These are phyloP conservation scores for Aspergillus tamarii DNA, from an alignment of 2,329 filamentous ascomycete genomes.

Conservation along the genomic window DNA sequence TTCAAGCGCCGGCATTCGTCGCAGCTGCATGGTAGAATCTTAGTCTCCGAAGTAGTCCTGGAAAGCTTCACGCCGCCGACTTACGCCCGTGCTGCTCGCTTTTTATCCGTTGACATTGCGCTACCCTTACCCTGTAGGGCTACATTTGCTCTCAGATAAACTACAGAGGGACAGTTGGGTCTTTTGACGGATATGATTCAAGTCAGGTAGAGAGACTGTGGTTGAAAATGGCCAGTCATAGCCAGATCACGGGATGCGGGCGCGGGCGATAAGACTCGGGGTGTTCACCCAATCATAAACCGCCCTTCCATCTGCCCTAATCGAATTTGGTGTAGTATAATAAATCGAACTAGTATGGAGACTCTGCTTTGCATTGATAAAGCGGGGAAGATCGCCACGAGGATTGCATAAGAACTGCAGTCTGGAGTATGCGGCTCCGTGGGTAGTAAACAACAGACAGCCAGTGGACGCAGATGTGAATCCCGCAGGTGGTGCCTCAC, in stretches of 20 bases:
- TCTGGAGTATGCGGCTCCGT: not conserved
- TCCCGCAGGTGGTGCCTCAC: too few relatives aligned
- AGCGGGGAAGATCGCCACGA: not conserved
- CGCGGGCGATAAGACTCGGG: not conserved
- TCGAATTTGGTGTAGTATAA: not conserved
- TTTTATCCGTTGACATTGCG: not conserved
- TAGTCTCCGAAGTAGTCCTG: not conserved
- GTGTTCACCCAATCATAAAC: not conserved
- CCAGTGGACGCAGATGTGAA: too few relatives aligned
- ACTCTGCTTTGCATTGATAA: not conserved
- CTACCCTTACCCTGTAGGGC: not conserved
- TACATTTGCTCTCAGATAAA: not conserved
- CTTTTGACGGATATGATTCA: not conserved
- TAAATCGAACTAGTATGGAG: not conserved
- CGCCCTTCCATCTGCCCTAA: not conserved
- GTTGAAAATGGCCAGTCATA: not conserved
- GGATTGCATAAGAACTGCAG: not conserved
- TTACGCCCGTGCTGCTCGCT: slow-evolving; percentile 12
- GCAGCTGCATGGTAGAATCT: not conserved
- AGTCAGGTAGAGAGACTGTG: not conserved
- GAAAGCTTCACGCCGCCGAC: not conserved
- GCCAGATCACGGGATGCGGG: not conserved
- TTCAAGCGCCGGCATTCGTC: slow-evolving; percentile 23
- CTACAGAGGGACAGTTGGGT: not conserved
- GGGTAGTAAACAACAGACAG: too few relatives aligned